Evolutionary conservation across 2,329 filamentous ascomycete genomes (phyloP), one percentile per base, ranked within the genome.

Genomic region (Scopulariopsis brevicaulis): DNA sequence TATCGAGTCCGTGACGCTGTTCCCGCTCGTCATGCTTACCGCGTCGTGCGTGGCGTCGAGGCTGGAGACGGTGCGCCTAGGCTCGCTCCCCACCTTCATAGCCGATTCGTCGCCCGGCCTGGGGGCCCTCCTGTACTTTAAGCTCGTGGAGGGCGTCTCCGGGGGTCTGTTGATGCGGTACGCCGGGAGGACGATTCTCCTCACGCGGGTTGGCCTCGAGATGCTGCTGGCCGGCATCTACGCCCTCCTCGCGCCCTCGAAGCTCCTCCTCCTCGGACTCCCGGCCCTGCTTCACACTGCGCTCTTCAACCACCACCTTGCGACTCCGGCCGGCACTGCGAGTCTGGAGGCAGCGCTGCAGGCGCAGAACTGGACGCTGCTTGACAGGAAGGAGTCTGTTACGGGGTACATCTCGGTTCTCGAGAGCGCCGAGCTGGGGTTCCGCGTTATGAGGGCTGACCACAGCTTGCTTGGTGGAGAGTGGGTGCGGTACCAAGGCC

Each of bases 361-460:
- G 22, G 70, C 76, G 1, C 77, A 87, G 40, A 83, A 86, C 18
- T 97, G 86, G 80, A 80, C 82, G 1, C 73, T 97, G 1, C 69
- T 97, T 52, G 92, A 91, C 54, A 85, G 94, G 12, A 79, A 82
- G 63, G 94, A 97, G 70, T 96, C 91, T 0, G 71, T 87, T 54
- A 97, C 94, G 0, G 94, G 94, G 7, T 97, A 99, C 67, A 78
- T 99, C 51, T 96, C 93, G 0, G 89, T 99, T 1, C 69, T 96
- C 28, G 89, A 99, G 63, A 94, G 85, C 67, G 68, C 78, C 8
- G 72, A 85, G 5, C 77, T 83, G 46, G 81, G 85, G 1, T 96
- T 89, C 71, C 82, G 91, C 1, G 83, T 92, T 18, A 82, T 99
- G 78, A 84, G 94, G 60, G 96, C 91, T 69, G 94, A 97, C 66